Evolutionary conservation across 2,329 filamentous ascomycete species (phyloP).

Genomic region (Pseudocercospora eumusae): DNA sequence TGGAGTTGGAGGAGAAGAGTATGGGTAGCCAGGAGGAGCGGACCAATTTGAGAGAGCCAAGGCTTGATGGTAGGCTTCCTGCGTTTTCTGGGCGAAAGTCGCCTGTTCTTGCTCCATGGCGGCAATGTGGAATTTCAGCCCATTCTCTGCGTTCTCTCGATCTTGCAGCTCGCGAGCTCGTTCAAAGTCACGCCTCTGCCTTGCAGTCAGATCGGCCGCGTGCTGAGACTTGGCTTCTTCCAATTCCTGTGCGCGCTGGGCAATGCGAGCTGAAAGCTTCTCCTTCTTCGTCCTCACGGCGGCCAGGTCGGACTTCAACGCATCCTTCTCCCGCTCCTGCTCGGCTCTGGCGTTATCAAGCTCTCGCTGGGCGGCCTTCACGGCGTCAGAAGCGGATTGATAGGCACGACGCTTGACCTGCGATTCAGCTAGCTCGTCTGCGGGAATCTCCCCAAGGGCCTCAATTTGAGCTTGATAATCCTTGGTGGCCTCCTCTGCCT

Average conservation of each 20-base stretch:
- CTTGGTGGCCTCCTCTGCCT: conserved; percentile 63
- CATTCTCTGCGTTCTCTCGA: conserved; percentile 44
- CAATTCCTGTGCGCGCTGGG: conserved; percentile 72
- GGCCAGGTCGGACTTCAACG: conserved; percentile 64
- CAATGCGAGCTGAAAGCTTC: conserved; percentile 69
- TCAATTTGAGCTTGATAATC: conserved; percentile 63
- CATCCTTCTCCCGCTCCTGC: conserved; percentile 64
- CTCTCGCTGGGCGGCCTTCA: conserved; percentile 54
- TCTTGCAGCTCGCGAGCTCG: conserved; percentile 31
- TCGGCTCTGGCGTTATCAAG: conserved; percentile 64
- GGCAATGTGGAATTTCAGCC: conserved; percentile 43
- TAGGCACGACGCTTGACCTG: conserved; percentile 59
- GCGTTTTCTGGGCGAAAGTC: conserved; percentile 44
- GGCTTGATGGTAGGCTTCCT: conserved; percentile 44
- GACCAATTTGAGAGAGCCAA: conserved; percentile 33
- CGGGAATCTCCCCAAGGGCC: conserved; percentile 63
- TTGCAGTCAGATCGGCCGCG: conserved; percentile 50
- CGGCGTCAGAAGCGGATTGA: conserved; percentile 56
- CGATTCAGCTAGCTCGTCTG: conserved; percentile 61
- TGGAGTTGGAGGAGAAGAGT: conserved; percentile 55
- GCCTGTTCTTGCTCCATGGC: conserved; percentile 42
- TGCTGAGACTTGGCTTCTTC: conserved; percentile 71
- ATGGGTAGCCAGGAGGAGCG: conserved; percentile 28
- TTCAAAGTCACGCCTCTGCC: conserved; percentile 39
- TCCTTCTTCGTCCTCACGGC: conserved; percentile 68